phyloP scores from a whole-genome alignment of 2,329 filamentous ascomycete genomes.

The Cladosporium sphaerospermum region DNA sequence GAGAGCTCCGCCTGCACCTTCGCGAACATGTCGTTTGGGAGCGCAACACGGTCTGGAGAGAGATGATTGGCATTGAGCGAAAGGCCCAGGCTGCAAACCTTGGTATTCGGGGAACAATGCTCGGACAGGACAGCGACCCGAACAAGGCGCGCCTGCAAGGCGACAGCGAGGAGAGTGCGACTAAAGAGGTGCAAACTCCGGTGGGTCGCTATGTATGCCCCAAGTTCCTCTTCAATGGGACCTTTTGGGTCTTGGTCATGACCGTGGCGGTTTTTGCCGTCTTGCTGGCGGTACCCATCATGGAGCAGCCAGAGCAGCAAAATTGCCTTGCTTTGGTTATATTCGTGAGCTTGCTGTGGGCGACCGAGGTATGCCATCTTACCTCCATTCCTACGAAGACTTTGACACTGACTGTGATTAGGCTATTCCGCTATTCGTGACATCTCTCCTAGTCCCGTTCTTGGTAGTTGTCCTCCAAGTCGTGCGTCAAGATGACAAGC shows the following conservation, averaged over 20 bases:
- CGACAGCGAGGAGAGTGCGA: slow-evolving; percentile 62
- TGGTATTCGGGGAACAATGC: slow-evolving; percentile 67
- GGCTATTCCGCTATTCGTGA: slow-evolving; percentile 96
- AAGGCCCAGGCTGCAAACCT: slow-evolving; percentile 91
- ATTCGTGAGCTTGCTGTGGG: slow-evolving; percentile 92
- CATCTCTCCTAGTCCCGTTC: slow-evolving; percentile 88
- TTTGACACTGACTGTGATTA: slow-evolving; percentile 33
- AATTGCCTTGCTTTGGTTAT: slow-evolving; percentile 91
- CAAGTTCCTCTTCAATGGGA: slow-evolving; percentile 74
- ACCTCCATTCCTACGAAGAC: not conserved
- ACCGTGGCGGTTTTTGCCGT: slow-evolving; percentile 68
- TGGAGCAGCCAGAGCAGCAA: slow-evolving; percentile 84
- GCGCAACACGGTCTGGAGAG: slow-evolving; percentile 95
- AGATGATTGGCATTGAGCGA: slow-evolving; percentile 96
- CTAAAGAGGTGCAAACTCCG: slow-evolving; percentile 70
- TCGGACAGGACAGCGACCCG: slow-evolving; percentile 67
- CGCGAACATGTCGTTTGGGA: slow-evolving; percentile 98
- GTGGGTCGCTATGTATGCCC: slow-evolving; percentile 72
- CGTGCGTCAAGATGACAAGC: slow-evolving; percentile 68
- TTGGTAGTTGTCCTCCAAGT: slow-evolving; percentile 81
- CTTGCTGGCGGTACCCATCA: slow-evolving; percentile 70
- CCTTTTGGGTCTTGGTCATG: slow-evolving; percentile 67
- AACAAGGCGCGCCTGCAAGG: slow-evolving; percentile 71
- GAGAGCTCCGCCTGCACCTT: slow-evolving; percentile 82
- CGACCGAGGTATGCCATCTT: slow-evolving; percentile 68